Conservation (phyloP, 164 flowering plant species). For the Berberis vulgaris region DNA sequence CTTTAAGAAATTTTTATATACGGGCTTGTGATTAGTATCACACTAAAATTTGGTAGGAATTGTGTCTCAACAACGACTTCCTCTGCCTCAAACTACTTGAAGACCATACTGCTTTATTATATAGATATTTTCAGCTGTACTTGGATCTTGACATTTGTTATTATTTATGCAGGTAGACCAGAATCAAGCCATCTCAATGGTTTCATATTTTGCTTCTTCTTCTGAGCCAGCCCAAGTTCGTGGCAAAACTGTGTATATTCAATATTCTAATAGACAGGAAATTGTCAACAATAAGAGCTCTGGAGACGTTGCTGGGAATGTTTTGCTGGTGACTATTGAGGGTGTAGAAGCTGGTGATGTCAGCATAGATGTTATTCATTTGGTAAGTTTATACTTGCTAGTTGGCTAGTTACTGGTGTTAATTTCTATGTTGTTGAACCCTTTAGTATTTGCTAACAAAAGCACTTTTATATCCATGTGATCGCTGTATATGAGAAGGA, state of each 20-base stretch:
- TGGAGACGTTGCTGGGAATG: constrained; percentile 85
- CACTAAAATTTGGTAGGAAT: too few relatives aligned
- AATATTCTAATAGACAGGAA: constrained; percentile 82
- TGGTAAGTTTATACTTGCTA: constrained; percentile 41
- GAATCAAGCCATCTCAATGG: constrained; percentile 88
- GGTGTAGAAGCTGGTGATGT: constrained; percentile 88
- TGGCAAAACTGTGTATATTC: constrained; percentile 83
- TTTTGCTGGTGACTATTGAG: constrained; percentile 79
- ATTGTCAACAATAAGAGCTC: constrained; percentile 82
- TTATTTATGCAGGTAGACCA: constrained; percentile 46
- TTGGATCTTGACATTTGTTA: too few relatives aligned
- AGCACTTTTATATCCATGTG: not conserved
- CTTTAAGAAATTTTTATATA: too few relatives aligned
- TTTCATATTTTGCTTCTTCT: constrained; percentile 79
- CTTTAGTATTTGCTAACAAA: too few relatives aligned
- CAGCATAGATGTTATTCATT: constrained; percentile 84
- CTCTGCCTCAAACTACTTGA: too few relatives aligned
- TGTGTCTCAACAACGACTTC: too few relatives aligned
- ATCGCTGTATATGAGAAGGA: not conserved
- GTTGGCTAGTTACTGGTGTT: not conserved
- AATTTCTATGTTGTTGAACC: not conserved
- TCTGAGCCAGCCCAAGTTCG: constrained; percentile 86
- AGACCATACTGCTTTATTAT: too few relatives aligned
- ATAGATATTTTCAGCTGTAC: too few relatives aligned
- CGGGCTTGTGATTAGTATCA: too few relatives aligned